A percentile compares a stretch with the other conserved stretches of the same genome.
phyloP scores from a whole-genome alignment of 2,329 filamentous ascomycete species.

The Cryphonectria parasitica region DNA sequence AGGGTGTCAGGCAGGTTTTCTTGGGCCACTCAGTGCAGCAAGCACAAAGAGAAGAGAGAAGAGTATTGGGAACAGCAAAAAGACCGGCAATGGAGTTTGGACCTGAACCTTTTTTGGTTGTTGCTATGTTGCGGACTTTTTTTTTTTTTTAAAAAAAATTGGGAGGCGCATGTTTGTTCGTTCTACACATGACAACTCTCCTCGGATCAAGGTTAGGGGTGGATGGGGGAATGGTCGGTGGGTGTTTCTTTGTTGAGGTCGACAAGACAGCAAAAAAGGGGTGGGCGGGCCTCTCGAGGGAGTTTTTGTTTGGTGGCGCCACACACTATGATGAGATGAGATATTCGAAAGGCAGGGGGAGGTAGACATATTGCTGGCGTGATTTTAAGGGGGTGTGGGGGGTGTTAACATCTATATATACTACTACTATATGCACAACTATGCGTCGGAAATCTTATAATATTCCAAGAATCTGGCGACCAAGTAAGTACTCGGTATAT shows the following conservation, averaged over 20 bases:
- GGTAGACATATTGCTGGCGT: neutral
- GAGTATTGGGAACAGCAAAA: neutral
- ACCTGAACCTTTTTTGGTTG: neutral
- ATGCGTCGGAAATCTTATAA: neutral
- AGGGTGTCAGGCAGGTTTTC: neutral
- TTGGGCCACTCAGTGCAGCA: neutral
- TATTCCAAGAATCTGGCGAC: neutral
- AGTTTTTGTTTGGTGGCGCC: neutral
- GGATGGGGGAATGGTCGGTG: neutral
- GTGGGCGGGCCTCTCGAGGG: neutral
- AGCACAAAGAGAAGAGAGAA: neutral
- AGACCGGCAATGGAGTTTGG: neutral
- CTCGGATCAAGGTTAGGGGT: neutral
- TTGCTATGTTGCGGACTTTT: neutral
- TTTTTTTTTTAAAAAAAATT: neutral
- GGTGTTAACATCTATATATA: neutral
- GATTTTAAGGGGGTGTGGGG: neutral
- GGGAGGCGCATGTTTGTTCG: neutral
- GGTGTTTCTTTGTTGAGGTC: neutral
- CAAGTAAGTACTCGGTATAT: too few species aligned
- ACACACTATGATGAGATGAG: slow-evolving; percentile 2
- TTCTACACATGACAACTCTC: neutral
- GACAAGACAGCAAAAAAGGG: neutral
- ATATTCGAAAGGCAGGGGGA: neutral
- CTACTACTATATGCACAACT: neutral